Evolutionary conservation across 73 alveolate genomes (phyloP), one percentile per base, ranked within the genome.

Genomic region (Paramecium caudatum): DNA sequence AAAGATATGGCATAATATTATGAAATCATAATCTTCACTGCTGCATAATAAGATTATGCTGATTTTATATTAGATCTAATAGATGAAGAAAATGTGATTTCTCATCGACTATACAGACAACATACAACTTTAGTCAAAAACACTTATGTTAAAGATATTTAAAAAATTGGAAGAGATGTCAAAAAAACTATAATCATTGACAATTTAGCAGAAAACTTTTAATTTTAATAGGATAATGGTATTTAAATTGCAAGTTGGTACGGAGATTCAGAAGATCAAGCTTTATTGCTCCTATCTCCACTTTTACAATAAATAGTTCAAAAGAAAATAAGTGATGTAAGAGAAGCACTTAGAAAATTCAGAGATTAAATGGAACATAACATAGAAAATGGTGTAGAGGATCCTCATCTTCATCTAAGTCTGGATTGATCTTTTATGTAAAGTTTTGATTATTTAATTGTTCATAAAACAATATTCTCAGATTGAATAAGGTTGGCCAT

Each of bases 41-140:
- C 99, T 33, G 95, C 97, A 15, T 82, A 94, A 82, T 70, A 95
- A 90, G 99, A 95, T 82, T 96, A 96, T 93, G 99, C 99, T 16
- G 99, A 96, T 85, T 90, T 95, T 49, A 95, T 95, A 43, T 86
- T 96, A 50, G 96, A 96, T 85, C 94, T 88, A 27, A 88, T 96
- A 39, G 94, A 95, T 82, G 90, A 90, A 36, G 91, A 91, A 30
- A 85, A 92, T 61, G 91, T 81, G 65, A 95, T 96, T 8, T 82
- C 94, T n/a, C 96, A 90, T 91, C 92, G 98, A 82, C 82, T 96
- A 32, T 96, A 96, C 78, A 92, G 99, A 43, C 91, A 95, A 45
- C 99, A 96, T 91, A 83, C 91, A 1, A 78, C 65, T n/a, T 8
- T 45, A 15, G 78, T 10, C 5, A 23, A 36, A 16, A 17, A 36